Evolutionary conservation across 2,329 filamentous ascomycete genomes (phyloP).

Genomic region (Clonostachys byssicola): DNA sequence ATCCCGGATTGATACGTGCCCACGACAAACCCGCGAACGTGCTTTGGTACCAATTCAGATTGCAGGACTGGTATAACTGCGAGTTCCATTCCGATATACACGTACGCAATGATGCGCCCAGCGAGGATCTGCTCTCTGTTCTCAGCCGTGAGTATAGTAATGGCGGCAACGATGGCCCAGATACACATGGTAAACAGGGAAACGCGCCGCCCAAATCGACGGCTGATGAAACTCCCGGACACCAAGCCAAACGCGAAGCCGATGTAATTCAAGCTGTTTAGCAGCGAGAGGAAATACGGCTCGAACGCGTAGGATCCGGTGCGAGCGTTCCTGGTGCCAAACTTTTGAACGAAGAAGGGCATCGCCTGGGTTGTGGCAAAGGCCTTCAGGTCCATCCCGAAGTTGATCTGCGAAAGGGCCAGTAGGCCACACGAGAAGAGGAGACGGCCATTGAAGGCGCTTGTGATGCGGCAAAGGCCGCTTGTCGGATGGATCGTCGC

Average conservation of each 20-base stretch:
- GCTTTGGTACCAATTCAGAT: conserved; percentile 14
- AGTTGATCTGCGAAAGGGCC: conserved; percentile 23
- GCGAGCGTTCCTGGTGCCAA: conserved; percentile 10
- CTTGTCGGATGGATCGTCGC: too few relatives aligned
- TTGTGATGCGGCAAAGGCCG: too few relatives aligned
- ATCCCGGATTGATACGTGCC: conserved; percentile 20
- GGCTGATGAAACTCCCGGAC: background rate
- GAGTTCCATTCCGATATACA: conserved; percentile 22
- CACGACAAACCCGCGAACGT: conserved; percentile 16
- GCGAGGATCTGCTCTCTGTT: background rate
- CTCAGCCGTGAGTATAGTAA: conserved; percentile 3
- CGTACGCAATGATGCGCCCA: too few relatives aligned
- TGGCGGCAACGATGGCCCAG: conserved; percentile 5
- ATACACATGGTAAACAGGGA: conserved; percentile 9
- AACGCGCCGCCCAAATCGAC: conserved; percentile 14
- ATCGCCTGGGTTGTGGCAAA: conserved; percentile 24
- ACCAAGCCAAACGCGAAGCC: background rate
- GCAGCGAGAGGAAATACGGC: background rate
- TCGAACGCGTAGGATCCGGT: background rate
- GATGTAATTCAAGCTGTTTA: conserved; percentile 1
- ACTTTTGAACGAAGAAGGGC: conserved; percentile 17
- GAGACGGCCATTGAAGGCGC: too few relatives aligned
- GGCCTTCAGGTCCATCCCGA: conserved; percentile 25
- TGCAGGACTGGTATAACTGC: conserved; percentile 21
- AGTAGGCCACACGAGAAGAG: too few relatives aligned